These are phyloP conservation scores for Candida gorgasii DNA, from an alignment of 805 yeast species.

Conservation along the genomic window DNA sequence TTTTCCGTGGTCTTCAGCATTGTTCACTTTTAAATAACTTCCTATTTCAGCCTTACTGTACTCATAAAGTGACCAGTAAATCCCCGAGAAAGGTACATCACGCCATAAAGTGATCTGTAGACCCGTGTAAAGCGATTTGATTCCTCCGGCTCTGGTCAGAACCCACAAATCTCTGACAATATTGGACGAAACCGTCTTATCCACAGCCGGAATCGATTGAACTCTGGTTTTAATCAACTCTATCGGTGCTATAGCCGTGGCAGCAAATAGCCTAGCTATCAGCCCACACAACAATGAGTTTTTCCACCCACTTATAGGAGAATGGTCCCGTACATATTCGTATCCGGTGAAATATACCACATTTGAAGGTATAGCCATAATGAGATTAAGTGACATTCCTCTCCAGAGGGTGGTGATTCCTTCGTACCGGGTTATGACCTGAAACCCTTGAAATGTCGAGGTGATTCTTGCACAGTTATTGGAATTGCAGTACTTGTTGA, in stretches of 20 bases:
- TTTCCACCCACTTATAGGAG: constrained; percentile 50
- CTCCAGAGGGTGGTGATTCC: constrained; percentile 83
- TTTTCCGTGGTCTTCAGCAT: constrained; percentile 32
- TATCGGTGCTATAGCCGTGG: constrained; percentile 81
- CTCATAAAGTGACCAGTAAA: constrained; percentile 92
- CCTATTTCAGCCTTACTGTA: constrained; percentile 31
- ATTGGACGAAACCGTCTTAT: constrained; percentile 18
- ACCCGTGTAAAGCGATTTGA: constrained; percentile 74
- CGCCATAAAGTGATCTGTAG: constrained; percentile 88
- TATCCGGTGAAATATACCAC: constrained; percentile 94
- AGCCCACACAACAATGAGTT: constrained; percentile 89
- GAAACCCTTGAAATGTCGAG: constrained; percentile 76
- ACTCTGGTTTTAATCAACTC: constrained; percentile 86
- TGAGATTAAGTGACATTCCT: constrained; percentile 76
- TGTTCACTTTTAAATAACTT: constrained; percentile 22
- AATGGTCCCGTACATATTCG: constrained; percentile 78
- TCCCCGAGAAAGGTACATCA: constrained; percentile 95
- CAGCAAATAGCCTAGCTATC: constrained; percentile 77
- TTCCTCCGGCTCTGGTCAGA: constrained; percentile 59
- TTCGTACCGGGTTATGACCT: constrained; percentile 65
- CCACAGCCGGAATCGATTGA: constrained; percentile 77
- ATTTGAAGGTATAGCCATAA: constrained; percentile 92
- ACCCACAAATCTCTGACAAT: constrained; percentile 49
- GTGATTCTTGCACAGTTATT: constrained; percentile 50
- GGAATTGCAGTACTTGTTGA: constrained; percentile 33